Percentiles rank a stretch among this genome's conserved stretches.
These are phyloP conservation scores for Symmetrospora coprosmae DNA, from an alignment of 768 basidiomycete species.

Conservation along the genomic window DNA sequence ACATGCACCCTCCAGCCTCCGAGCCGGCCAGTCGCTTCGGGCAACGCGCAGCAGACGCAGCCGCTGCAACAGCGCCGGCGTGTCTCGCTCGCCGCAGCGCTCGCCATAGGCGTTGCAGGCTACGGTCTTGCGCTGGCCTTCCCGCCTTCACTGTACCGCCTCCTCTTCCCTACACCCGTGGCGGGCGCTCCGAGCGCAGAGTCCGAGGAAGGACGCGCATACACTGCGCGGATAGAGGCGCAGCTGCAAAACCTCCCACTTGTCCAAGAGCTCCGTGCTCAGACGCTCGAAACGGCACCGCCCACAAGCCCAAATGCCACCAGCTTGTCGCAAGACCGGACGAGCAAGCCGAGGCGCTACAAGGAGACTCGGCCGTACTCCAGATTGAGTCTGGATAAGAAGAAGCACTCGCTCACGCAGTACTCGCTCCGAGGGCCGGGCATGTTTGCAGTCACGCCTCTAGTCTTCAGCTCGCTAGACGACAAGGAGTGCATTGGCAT, in stretches of 20 bases:
- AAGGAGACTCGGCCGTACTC: conserved; percentile 55
- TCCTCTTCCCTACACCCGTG: conserved; percentile 6
- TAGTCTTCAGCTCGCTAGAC: conserved; percentile 60
- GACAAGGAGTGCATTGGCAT: conserved; percentile 58
- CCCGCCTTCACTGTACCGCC: conserved; percentile 9
- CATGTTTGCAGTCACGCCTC: conserved; percentile 61
- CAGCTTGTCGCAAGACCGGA: conserved; percentile 38
- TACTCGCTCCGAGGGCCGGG: conserved; percentile 79
- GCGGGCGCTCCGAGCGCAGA: conserved; percentile 43
- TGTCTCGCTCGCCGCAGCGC: not conserved
- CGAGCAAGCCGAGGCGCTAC: conserved; percentile 1
- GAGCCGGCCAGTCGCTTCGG: too few species aligned
- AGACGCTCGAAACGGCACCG: conserved; percentile 31
- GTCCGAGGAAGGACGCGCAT: conserved; percentile 48
- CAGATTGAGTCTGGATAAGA: conserved; percentile 35
- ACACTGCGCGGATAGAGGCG: conserved; percentile 51
- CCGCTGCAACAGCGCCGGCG: not conserved
- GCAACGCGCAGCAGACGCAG: too few species aligned
- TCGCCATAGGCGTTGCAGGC: conserved; percentile 8
- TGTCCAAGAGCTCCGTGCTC: conserved; percentile 45
- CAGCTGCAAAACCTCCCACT: conserved; percentile 53
- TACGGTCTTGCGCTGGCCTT: conserved; percentile 6
- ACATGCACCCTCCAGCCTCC: too few species aligned
- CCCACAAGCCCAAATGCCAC: conserved; percentile 11
- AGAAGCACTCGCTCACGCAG: conserved; percentile 68